Percentiles rank a stretch among this genome's conserved stretches.
Conservation (phyloP, 495 filamentous ascomycete species). For the Chlorociboria aeruginascens region DNA sequence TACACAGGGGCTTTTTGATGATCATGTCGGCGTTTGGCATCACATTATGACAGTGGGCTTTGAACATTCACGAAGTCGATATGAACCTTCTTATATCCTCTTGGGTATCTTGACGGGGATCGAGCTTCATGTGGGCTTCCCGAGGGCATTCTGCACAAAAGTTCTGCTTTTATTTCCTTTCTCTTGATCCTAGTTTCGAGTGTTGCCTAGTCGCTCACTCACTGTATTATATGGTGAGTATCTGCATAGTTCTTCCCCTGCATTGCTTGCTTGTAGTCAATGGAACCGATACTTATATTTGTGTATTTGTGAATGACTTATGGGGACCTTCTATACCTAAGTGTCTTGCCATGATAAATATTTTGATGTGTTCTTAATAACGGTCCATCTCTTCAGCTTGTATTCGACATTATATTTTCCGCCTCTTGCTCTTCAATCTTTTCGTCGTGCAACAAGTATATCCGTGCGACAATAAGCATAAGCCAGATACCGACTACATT, state of each 20-base stretch:
- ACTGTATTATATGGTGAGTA: constrained; percentile 21
- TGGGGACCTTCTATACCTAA: too few relatives aligned
- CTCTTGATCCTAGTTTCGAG: constrained; percentile 6
- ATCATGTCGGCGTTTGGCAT: constrained; percentile 34
- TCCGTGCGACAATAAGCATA: too few relatives aligned
- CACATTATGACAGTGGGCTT: constrained; percentile 36
- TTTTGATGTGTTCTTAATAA: too few relatives aligned
- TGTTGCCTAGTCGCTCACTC: constrained; percentile 5
- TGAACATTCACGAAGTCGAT: constrained; percentile 29
- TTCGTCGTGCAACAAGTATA: too few relatives aligned
- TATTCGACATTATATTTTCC: too few relatives aligned
- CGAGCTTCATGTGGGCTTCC: constrained; percentile 24
- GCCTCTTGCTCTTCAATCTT: too few relatives aligned
- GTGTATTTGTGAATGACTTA: too few relatives aligned
- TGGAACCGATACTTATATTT: too few relatives aligned
- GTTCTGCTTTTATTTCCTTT: constrained; percentile 10
- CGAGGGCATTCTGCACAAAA: constrained; percentile 14
- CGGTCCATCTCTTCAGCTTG: too few relatives aligned
- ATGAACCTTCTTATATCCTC: constrained; percentile 30
- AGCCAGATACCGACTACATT: too few relatives aligned
- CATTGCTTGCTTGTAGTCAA: background rate
- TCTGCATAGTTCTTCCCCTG: constrained; percentile 11
- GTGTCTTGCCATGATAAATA: too few relatives aligned
- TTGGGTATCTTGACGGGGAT: constrained; percentile 29
- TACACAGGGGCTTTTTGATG: constrained; percentile 18